A percentile compares a stretch with the other conserved stretches of the same genome.
These are phyloP conservation scores for Bolboschoenoplectus hybrid DNA, from an alignment of 202 grass and related monocot genomes.

Conservation along the genomic window DNA sequence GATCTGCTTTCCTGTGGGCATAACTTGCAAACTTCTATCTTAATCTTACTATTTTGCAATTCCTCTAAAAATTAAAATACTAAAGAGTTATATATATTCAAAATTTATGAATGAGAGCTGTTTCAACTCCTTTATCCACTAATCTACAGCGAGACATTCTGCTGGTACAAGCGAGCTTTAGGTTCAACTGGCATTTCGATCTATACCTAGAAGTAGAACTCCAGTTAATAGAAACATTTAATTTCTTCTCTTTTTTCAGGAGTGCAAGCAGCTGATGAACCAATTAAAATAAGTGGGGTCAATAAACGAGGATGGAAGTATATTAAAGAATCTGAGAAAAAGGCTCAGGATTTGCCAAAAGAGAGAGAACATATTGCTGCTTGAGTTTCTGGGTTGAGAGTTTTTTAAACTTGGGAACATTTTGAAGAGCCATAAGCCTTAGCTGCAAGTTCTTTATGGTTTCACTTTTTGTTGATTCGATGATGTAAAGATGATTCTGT, in stretches of 20 bases:
- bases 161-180: neutral
- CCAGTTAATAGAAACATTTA: neutral
- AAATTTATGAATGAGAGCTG: neutral
- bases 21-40: neutral
- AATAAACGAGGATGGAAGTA: conserved; percentile 93
- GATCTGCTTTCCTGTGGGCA: neutral
- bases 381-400: neutral
- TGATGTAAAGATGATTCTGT: conserved; percentile 29
- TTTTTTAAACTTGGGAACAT: neutral
- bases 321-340: conserved; percentile 66
- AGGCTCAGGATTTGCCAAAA: conserved; percentile 44
- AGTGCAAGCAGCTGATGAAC: conserved; percentile 50
- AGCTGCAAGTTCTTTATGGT: neutral
- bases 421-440: neutral
- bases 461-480: neutral
- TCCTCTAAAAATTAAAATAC: neutral
- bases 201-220: neutral
- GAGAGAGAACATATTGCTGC: conserved; percentile 25
- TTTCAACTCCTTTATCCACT: neutral
- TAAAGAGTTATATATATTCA: neutral
- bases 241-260: conserved; percentile 47
- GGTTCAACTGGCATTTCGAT: conserved; percentile 1
- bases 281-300: conserved; percentile 73
- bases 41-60: neutral
- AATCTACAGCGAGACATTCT: neutral